These are phyloP conservation scores for Amauroascus verrucosus DNA, from an alignment of 2,329 filamentous ascomycete species.

Conservation along the genomic window DNA sequence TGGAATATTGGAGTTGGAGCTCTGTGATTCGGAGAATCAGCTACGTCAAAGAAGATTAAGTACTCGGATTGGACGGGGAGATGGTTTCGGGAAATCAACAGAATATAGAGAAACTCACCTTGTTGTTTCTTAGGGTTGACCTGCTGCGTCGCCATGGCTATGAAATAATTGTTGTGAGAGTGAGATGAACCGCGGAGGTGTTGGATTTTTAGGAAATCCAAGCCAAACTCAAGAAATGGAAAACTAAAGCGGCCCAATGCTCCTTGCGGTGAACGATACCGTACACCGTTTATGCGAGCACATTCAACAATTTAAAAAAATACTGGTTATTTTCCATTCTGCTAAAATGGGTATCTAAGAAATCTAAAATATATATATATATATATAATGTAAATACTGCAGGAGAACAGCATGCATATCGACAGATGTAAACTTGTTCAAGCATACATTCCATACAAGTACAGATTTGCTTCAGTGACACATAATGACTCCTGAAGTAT, in stretches of 20 bases:
- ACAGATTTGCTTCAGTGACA: background rate
- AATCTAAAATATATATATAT: background rate
- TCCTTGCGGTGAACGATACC: too few relatives aligned
- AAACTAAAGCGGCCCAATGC: too few relatives aligned
- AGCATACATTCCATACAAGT: background rate
- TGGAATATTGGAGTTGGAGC: slow-evolving; percentile 42
- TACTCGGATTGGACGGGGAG: background rate
- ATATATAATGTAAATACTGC: too few relatives aligned
- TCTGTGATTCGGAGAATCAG: slow-evolving; percentile 25
- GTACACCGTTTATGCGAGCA: too few relatives aligned
- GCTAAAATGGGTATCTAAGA: background rate
- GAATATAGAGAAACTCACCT: slow-evolving; percentile 25
- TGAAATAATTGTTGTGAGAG: background rate
- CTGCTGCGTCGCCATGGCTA: slow-evolving; percentile 32
- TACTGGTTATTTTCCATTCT: too few relatives aligned
- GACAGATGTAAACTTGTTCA: background rate
- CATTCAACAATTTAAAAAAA: too few relatives aligned
- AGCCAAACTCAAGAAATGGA: background rate
- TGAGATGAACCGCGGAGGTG: background rate
- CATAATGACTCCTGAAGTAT: background rate
- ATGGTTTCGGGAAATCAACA: background rate
- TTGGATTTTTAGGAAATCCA: background rate
- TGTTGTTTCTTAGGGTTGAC: slow-evolving; percentile 39
- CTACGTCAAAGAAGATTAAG: background rate
- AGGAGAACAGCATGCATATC: too few relatives aligned